Conservation (phyloP, 2,329 filamentous ascomycete genomes). For the Cladophialophora carrionii region DNA sequence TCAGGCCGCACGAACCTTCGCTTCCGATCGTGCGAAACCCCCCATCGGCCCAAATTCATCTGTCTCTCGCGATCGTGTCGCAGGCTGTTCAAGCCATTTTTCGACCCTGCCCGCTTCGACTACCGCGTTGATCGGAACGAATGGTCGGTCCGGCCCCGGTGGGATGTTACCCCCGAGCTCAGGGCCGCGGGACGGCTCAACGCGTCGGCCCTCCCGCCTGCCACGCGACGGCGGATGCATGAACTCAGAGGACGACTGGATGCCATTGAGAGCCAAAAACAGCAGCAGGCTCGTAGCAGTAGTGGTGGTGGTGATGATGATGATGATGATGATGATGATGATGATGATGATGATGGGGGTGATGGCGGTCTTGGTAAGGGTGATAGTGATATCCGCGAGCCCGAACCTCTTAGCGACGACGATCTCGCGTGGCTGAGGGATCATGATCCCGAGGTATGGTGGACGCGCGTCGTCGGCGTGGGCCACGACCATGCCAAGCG, state of each 20-base stretch:
- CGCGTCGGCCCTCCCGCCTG: not conserved
- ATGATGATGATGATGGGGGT: too few species aligned
- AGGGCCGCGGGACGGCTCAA: not conserved
- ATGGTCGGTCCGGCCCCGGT: slow-evolving; percentile 6
- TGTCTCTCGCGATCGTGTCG: not conserved
- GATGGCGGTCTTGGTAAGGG: too few species aligned
- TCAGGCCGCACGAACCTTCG: slow-evolving; percentile 2
- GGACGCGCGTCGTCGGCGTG: not conserved
- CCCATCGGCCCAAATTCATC: slow-evolving; percentile 9
- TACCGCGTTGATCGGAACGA: not conserved
- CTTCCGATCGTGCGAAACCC: slow-evolving; percentile 5
- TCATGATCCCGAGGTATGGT: slow-evolving; percentile 1
- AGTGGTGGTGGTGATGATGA: too few species aligned
- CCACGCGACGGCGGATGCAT: not conserved
- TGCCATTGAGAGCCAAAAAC: not conserved
- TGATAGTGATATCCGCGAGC: too few species aligned
- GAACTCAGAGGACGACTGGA: not conserved
- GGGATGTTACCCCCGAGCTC: not conserved
- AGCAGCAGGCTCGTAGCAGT: too few species aligned
- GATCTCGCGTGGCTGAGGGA: slow-evolving; percentile 1
- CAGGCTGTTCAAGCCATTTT: slow-evolving; percentile 4
- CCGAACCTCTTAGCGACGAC: not conserved
- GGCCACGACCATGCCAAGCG: slow-evolving; percentile 3
- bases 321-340: too few species aligned
- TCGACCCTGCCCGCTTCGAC: slow-evolving; percentile 1